Evolutionary conservation across 2,329 filamentous ascomycete genomes (phyloP).

Genomic region (Berkeleyomyces basicola): DNA sequence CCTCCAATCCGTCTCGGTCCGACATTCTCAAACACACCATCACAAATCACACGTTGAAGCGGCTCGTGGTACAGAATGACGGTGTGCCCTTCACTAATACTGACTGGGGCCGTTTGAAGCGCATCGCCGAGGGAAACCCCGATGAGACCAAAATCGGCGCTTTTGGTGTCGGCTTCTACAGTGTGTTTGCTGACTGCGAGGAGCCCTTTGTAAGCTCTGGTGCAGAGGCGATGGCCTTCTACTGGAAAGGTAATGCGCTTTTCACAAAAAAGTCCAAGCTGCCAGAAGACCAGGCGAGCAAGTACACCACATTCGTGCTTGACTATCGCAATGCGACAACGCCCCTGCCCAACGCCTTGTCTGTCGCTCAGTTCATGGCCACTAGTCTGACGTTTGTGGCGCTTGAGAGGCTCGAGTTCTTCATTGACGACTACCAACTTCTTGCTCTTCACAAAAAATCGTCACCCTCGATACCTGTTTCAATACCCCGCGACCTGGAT

Average conservation of each 20-base stretch:
- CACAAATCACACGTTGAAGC: constrained; percentile 67
- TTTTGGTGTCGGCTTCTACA: constrained; percentile 97
- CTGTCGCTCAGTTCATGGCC: constrained; percentile 78
- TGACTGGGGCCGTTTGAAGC: constrained; percentile 85
- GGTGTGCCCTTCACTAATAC: constrained; percentile 74
- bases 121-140: constrained; percentile 96
- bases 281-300: constrained; percentile 45
- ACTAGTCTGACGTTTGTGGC: constrained; percentile 94
- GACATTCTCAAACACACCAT: constrained; percentile 68
- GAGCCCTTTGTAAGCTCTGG: constrained; percentile 94
- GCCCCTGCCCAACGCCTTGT: constrained; percentile 69
- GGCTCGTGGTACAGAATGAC: constrained; percentile 85
- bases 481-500: constrained; percentile 63
- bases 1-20: constrained; percentile 45
- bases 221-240: constrained; percentile 88
- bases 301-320: constrained; percentile 79
- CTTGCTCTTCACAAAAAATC: constrained; percentile 69
- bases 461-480: constrained; percentile 56
- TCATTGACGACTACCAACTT: constrained; percentile 74
- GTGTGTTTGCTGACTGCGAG: constrained; percentile 94
- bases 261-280: constrained; percentile 78
- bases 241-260: constrained; percentile 97
- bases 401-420: constrained; percentile 72
- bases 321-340: constrained; percentile 85
- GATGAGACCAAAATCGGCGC: constrained; percentile 98